Base-by-base conservation (phyloP, 495 filamentous ascomycete species). In the Oidiodendron maius region DNA sequence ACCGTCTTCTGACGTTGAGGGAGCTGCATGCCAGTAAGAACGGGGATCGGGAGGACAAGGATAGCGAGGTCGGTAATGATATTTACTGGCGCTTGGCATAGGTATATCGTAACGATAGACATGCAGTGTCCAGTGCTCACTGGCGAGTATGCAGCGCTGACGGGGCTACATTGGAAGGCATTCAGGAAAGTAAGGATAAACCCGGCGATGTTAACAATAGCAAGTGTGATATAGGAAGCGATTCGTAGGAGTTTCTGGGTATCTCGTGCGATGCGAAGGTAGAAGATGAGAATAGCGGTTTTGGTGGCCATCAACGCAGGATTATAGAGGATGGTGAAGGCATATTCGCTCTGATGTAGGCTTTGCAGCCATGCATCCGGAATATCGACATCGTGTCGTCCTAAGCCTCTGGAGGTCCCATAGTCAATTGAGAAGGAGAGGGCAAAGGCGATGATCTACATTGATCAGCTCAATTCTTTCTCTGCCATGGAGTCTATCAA, bases 221-320 rank as follows among this genome's bases (percentile, higher is more conserved):
- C 59, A 3, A 61, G 44, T 45, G 59, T 61, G 23, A 52, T 38
- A 40, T 61, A 61, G 4, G 59, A 58, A 3, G 59, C 55, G n/a
- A 56, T 46, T 40, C 55, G 51, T 28, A 61, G 52, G 22, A 53
- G 2, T 2, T 38, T 44, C 38, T 58, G 56, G 0, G 55, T 61
- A 32, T 61, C 56, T 43, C 40, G 30, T 0, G 55, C 51, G 38
- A 61, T 47, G 16, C 55, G 59, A 18, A 61, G 51, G 43, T 61
- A 61, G 44, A 61, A 96, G 49, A 91, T 66, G 40, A 95, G 76
- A 53, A 97, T 89, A 13, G 87, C 91, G 3, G 88, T 89, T 66
- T 96, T 97, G 40, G 89, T 82, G 1, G 80, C 78, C 83, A 89
- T 88, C 45, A 96, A 75, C 3, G 89, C 84, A 11, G 91, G 90